Percentiles rank a stretch among this genome's conserved stretches.
These are phyloP conservation scores for Coemansia aciculifera DNA, from an alignment of 192 early-diverging fungal species.

Conservation along the genomic window DNA sequence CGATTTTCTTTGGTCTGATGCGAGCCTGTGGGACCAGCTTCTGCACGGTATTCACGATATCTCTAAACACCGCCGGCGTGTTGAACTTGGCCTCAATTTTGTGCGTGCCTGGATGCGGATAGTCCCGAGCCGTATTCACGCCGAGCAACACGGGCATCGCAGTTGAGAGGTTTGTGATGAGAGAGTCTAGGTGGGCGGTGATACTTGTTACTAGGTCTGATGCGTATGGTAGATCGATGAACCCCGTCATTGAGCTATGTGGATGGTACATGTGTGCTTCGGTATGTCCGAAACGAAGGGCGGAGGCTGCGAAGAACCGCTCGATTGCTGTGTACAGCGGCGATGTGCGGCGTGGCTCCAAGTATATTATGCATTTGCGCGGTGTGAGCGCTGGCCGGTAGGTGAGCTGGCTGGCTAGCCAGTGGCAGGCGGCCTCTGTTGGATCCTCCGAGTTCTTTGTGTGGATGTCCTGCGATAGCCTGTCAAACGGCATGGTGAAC, in stretches of 20 bases:
- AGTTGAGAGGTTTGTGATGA: background rate
- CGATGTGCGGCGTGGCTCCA: conserved; percentile 37
- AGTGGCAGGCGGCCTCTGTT: conserved; percentile 6
- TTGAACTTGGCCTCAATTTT: conserved; percentile 46
- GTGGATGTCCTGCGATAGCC: background rate
- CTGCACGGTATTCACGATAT: conserved; percentile 19
- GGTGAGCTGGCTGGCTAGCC: background rate
- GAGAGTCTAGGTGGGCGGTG: conserved; percentile 14
- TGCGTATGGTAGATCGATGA: conserved; percentile 28
- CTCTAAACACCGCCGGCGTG: conserved; percentile 30
- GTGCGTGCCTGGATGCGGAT: conserved; percentile 45
- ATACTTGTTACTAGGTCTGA: conserved; percentile 11
- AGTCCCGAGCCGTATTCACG: conserved; percentile 22
- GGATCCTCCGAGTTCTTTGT: background rate
- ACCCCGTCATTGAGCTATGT: conserved; percentile 54
- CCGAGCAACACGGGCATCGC: background rate
- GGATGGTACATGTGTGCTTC: conserved; percentile 53
- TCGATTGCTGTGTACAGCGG: conserved; percentile 40
- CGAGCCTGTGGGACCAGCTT: conserved; percentile 24
- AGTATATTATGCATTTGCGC: conserved; percentile 41
- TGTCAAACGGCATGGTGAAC: conserved; percentile 23
- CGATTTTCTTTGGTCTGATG: conserved; percentile 38
- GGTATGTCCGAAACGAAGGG: conserved; percentile 20
- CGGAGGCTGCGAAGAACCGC: conserved; percentile 29
- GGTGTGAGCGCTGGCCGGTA: background rate